Evolutionary conservation across 2,329 filamentous ascomycete genomes (phyloP).

Genomic region (Ophiosphaerella herpotricha): DNA sequence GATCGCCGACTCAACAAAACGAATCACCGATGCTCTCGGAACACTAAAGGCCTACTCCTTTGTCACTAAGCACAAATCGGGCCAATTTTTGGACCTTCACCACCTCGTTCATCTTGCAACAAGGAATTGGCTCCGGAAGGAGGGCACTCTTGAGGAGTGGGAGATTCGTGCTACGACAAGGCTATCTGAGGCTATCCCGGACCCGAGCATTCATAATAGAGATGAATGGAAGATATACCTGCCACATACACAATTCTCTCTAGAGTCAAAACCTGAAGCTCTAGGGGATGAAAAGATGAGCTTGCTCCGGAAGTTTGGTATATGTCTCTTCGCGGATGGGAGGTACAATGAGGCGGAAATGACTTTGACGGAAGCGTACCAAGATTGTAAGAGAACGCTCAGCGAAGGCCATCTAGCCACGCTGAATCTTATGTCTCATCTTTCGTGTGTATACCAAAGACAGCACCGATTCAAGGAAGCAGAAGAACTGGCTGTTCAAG

Average conservation of each 20-base stretch:
- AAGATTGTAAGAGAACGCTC: too few relatives aligned
- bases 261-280: too few relatives aligned
- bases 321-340: too few relatives aligned
- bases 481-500: too few relatives aligned
- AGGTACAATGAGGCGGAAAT: too few relatives aligned
- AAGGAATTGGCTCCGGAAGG: constrained; percentile 34
- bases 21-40: constrained; percentile 35
- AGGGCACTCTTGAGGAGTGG: constrained; percentile 17
- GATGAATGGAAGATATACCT: constrained; percentile 36
- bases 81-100: constrained; percentile 32
- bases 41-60: constrained; percentile 41
- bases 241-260: constrained; percentile 26
- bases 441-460: background rate
- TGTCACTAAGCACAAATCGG: constrained; percentile 21
- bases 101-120: constrained; percentile 42
- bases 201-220: constrained; percentile 15
- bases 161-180: constrained; percentile 13
- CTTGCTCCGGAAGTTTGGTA: too few relatives aligned
- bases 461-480: too few relatives aligned
- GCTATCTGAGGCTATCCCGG: constrained; percentile 26
- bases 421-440: background rate
- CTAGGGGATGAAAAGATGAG: too few relatives aligned
- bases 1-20: constrained; percentile 14
- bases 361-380: too few relatives aligned
- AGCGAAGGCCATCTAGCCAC: background rate